Base-by-base conservation (phyloP, 2,329 filamentous ascomycete genomes). In the Parafenestella ontariensis region DNA sequence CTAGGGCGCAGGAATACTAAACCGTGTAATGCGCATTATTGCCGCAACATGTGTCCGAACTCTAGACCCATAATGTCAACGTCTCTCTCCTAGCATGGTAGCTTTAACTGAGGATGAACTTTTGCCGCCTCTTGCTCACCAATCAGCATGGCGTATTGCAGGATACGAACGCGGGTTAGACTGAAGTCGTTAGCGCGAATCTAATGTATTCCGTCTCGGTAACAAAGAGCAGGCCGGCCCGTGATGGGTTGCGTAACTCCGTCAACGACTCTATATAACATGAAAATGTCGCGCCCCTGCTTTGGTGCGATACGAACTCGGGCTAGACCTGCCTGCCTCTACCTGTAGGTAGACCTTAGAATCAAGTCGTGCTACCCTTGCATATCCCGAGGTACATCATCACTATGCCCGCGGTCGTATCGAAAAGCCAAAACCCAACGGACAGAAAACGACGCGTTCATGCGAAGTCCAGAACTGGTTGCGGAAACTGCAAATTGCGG, bases 401-500 rank as follows among this genome's bases (percentile, higher is more conserved):
- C 31, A 8, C 31, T 17, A 34, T 34, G 31, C 31, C 31, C 4
- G 51, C 60, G 21, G 23, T 56, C 24, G 50, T 62, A 29, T 42
- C 60, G 36, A 49, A 39, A 10, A 17, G 13, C 31, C 29, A 36
- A 54, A 28, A 58, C 24, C 43, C 46, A 56, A 9, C 24, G 15
- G 52, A 58, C 15, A 54, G 69, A 15, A 71, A 69, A 43, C 58
- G 67, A 21, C 61, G 61, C 21, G 42, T 65, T n/a, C 84, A 86
- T 59, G 81, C 74, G 20, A 86, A 86, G 61, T 85, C 82, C 1
- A 76, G 81, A 17, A 72, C 76, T 13, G 83, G 84, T 1, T 86
- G 84, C 59, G 78, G 78, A 3, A 86, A 85, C 59, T 87, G 84
- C 66, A 85, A 85, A 61, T 63, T 85, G 18, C 75, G 82, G 29